Evolutionary conservation across 305 asterid species (phyloP), one percentile per base, ranked within the genome.

Genomic region (Solanum hybrid): DNA sequence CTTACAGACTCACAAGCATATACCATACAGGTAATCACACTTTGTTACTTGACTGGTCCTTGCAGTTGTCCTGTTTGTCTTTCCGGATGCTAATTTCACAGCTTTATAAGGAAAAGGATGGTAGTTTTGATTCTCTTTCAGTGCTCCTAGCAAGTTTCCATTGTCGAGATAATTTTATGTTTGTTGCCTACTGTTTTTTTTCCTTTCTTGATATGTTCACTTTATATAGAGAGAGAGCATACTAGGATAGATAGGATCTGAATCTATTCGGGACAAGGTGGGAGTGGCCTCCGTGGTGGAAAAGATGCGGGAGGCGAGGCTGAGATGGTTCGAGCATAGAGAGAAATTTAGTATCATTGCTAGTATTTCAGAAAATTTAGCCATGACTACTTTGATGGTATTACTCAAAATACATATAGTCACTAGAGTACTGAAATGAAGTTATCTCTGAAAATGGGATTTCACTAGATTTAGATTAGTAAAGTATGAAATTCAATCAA

Each of bases 1-100:
- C 75, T 39, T 88, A 11, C 90, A 88, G 76, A 88, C 90, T 78
- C 87, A 88, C 75, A 88, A 77, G 87, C 90, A 88, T 88, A 88
- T 88, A 77, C 90, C 90, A 51, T 88, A 88, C 90, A 88, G 90
- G 90, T 88, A 90, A 9, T 2, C 4, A 11, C 64, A 39, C 86
- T 81, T 36, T 2, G 67, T 81, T 81, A 81, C 67, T 81, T 81
- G 67, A 39, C 22, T 81, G 85, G 67, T 81, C 67, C 67, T 80
- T 80, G 64, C 34, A 39, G 24, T 81, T 81, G 13, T 81, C 34
- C 35, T 39, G 13, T 26, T n/a, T 39, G 67, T 39, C 35, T 80
- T 80, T 79, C 61, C 3, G 29, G 57, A n/a, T n/a, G 86, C 61
- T 24, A 79, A 79, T 20, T 37, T 80, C 35, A 39, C n/a, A 24